A percentile compares a stretch with the other conserved stretches of the same genome.
Evolutionary conservation across 163 green algal genomes (phyloP).

Genomic region (Scenedesmus sp.): DNA sequence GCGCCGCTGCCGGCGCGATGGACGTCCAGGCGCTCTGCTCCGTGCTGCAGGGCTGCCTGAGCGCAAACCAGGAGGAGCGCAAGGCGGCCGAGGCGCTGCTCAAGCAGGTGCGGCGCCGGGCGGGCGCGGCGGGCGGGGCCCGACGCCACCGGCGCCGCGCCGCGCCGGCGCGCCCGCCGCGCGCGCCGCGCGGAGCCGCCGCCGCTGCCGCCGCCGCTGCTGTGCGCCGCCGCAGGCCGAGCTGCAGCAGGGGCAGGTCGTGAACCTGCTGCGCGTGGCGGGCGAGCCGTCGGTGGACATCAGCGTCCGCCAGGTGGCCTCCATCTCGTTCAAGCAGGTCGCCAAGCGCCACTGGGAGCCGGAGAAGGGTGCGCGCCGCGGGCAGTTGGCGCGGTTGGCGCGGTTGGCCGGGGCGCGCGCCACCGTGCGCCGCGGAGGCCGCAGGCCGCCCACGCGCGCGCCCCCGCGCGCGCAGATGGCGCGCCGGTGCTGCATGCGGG

Average conservation of each 20-base stretch:
- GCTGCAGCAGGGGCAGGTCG: slow-evolving; percentile 68
- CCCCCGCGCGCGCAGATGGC: slow-evolving; percentile 43
- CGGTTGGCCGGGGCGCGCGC: too few relatives aligned
- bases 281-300: slow-evolving; percentile 75
- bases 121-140: too few relatives aligned
- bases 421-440: too few relatives aligned
- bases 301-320: slow-evolving; percentile 84
- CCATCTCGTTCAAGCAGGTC: slow-evolving; percentile 96
- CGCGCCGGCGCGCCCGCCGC: too few relatives aligned
- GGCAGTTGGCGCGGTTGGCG: neutral
- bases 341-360: slow-evolving; percentile 85
- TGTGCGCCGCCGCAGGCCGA: slow-evolving; percentile 63
- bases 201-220: neutral
- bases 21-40: slow-evolving; percentile 68
- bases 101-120: slow-evolving; percentile 60
- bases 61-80: slow-evolving; percentile 60
- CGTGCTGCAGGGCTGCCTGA: slow-evolving; percentile 68
- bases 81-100: slow-evolving; percentile 73
- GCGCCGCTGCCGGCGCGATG: too few relatives aligned
- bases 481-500: slow-evolving; percentile 51
- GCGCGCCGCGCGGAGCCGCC: neutral
- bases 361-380: slow-evolving; percentile 17
- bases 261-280: slow-evolving; percentile 83
- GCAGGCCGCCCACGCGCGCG: too few relatives aligned
- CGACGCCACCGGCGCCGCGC: too few relatives aligned